A percentile compares a stretch with the other conserved stretches of the same genome.
phyloP scores from a whole-genome alignment of 306 rosid species.

The Mimosa pudica region DNA sequence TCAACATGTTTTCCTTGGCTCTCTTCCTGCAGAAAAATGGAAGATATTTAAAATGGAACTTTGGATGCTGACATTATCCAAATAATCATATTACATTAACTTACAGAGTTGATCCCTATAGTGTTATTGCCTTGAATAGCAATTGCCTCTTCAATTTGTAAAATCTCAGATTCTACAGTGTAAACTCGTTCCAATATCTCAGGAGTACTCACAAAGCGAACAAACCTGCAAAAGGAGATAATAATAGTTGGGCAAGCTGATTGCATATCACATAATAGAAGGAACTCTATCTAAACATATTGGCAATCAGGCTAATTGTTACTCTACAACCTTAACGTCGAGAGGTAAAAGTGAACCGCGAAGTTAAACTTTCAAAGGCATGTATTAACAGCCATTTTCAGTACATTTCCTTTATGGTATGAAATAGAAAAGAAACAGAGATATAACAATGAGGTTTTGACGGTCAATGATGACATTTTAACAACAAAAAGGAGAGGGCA shows the following conservation, averaged over 20 bases:
- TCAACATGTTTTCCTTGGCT: slow-evolving; percentile 63
- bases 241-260: slow-evolving; percentile 29
- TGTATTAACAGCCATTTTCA: slow-evolving; percentile 24
- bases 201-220: slow-evolving; percentile 94
- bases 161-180: slow-evolving; percentile 81
- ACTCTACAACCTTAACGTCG: slow-evolving; percentile 24
- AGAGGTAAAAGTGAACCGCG: slow-evolving; percentile 13
- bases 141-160: slow-evolving; percentile 95
- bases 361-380: slow-evolving; percentile 11
- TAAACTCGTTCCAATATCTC: slow-evolving; percentile 93
- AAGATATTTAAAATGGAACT: slow-evolving; percentile 36
- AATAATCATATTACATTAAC: slow-evolving; percentile 37
- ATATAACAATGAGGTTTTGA: neutral
- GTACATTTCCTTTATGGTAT: neutral
- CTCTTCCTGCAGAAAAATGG: slow-evolving; percentile 68
- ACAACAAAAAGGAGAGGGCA: slow-evolving; percentile 7
- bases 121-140: slow-evolving; percentile 85
- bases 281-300: neutral
- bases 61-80: slow-evolving; percentile 16
- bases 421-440: slow-evolving; percentile 28
- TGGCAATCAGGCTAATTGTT: neutral
- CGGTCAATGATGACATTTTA: slow-evolving; percentile 9
- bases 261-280: neutral
- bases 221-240: slow-evolving; percentile 65
- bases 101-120: slow-evolving; percentile 56